phyloP scores from a whole-genome alignment of 371 early-diverging fungal species.

The Rhizopus microsporus region DNA sequence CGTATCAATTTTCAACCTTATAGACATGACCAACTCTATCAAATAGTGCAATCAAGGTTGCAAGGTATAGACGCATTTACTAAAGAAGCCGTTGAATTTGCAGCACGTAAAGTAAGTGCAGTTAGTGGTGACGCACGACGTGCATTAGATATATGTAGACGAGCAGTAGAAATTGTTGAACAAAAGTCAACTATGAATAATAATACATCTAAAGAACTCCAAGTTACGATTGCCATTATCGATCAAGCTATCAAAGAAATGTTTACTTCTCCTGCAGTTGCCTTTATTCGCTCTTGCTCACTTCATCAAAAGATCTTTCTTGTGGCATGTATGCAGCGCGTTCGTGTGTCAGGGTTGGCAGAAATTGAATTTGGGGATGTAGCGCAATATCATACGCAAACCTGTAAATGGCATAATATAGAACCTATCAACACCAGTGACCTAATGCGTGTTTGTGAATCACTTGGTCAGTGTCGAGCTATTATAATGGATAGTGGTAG shows the following conservation, averaged over 20 bases:
- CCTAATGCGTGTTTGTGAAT: constrained; percentile 66
- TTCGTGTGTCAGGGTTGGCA: constrained; percentile 69
- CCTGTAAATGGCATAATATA: constrained; percentile 68
- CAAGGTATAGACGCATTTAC: constrained; percentile 75
- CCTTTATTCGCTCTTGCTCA: constrained; percentile 72
- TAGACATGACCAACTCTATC: constrained; percentile 75
- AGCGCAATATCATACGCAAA: constrained; percentile 48
- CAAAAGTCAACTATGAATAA: constrained; percentile 20
- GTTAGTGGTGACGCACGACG: constrained; percentile 98
- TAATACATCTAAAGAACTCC: constrained; percentile 7
- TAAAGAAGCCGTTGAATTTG: constrained; percentile 88
- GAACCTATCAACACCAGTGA: constrained; percentile 66
- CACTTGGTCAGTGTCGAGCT: constrained; percentile 66
- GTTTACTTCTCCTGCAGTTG: constrained; percentile 75
- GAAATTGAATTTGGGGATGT: constrained; percentile 79
- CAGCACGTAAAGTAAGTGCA: constrained; percentile 92
- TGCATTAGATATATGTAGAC: constrained; percentile 92
- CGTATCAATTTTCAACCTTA: constrained; percentile 94
- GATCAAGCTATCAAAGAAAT: constrained; percentile 83
- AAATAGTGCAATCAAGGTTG: constrained; percentile 84
- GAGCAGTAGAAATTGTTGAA: constrained; percentile 86
- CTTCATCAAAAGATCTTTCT: constrained; percentile 87
- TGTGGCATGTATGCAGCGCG: constrained; percentile 64
- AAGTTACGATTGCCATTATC: constrained; percentile 77
- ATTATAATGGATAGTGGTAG: constrained; percentile 69